These are phyloP conservation scores for Eremochloa ophiuroides DNA, from an alignment of 176 grass and related monocot species.

Conservation along the genomic window DNA sequence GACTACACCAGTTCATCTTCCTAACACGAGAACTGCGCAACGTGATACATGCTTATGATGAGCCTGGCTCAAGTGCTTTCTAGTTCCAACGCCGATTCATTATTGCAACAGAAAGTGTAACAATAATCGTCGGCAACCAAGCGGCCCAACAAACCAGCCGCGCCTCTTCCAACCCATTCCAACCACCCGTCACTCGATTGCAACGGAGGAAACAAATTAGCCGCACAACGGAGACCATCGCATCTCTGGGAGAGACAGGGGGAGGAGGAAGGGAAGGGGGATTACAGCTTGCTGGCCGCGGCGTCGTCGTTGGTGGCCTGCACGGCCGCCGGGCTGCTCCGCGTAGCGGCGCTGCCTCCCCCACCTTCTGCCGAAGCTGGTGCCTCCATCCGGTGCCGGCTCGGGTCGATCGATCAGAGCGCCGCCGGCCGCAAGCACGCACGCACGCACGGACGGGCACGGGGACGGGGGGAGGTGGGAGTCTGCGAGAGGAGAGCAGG, in stretches of 20 bases:
- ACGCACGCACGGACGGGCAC: not conserved
- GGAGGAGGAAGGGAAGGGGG: too few relatives aligned
- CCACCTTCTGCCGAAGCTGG: not conserved
- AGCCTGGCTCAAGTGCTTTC: not conserved
- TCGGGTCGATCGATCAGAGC: not conserved
- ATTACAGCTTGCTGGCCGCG: conserved; percentile 85
- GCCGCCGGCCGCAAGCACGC: not conserved
- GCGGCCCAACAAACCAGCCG: not conserved
- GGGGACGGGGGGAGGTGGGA: not conserved
- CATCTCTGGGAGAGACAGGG: not conserved
- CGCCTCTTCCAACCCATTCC: not conserved
- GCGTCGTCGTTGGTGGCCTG: conserved; percentile 99
- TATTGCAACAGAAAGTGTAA: not conserved
- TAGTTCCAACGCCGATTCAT: not conserved
- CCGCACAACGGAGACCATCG: not conserved
- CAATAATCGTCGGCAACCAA: not conserved
- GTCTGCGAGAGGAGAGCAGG: not conserved
- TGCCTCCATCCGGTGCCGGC: not conserved
- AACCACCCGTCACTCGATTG: not conserved
- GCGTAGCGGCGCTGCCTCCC: conserved; percentile 11
- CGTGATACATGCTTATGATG: not conserved
- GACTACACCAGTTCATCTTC: not conserved
- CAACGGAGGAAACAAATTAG: not conserved
- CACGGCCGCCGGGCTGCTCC: conserved; percentile 79
- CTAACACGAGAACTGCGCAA: not conserved